Percentiles rank a stretch among this genome's conserved stretches.
phyloP scores from a whole-genome alignment of 1,284 basidiomycete species.

The Tremellales sp. region DNA sequence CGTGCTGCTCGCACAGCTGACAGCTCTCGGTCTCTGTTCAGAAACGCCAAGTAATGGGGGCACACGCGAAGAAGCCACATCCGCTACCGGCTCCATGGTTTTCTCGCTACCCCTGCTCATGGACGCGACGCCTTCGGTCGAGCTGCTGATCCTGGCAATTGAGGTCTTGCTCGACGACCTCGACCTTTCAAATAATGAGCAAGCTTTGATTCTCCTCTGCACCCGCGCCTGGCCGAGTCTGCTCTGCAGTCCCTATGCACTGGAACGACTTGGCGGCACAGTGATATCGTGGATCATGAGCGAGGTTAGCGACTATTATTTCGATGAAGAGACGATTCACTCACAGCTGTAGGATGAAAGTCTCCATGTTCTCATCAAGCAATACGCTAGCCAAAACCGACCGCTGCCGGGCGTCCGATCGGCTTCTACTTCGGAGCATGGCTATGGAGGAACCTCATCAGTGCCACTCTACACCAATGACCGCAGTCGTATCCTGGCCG shows the following conservation, averaged over 20 bases:
- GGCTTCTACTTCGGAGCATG: constrained; percentile 53
- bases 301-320: constrained; percentile 64
- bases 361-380: constrained; percentile 32
- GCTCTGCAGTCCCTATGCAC: constrained; percentile 63
- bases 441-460: constrained; percentile 51
- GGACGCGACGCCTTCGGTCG: constrained; percentile 66
- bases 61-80: not conserved
- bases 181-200: constrained; percentile 67
- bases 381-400: constrained; percentile 30
- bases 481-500: constrained; percentile 58
- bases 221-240: constrained; percentile 68
- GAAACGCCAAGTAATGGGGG: not conserved
- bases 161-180: constrained; percentile 66
- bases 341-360: constrained; percentile 32
- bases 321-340: constrained; percentile 12
- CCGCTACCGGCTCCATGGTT: constrained; percentile 17
- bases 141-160: constrained; percentile 64
- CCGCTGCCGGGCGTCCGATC: constrained; percentile 62
- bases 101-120: constrained; percentile 67
- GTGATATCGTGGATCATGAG: constrained; percentile 52
- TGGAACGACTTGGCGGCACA: constrained; percentile 48
- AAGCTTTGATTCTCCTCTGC: constrained; percentile 61
- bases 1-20: constrained; percentile 59
- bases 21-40: constrained; percentile 55
- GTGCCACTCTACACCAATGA: constrained; percentile 54